Percentiles rank a stretch among this genome's conserved stretches.
These are phyloP conservation scores for Mycena floridula DNA, from an alignment of 768 basidiomycete genomes.

Conservation along the genomic window DNA sequence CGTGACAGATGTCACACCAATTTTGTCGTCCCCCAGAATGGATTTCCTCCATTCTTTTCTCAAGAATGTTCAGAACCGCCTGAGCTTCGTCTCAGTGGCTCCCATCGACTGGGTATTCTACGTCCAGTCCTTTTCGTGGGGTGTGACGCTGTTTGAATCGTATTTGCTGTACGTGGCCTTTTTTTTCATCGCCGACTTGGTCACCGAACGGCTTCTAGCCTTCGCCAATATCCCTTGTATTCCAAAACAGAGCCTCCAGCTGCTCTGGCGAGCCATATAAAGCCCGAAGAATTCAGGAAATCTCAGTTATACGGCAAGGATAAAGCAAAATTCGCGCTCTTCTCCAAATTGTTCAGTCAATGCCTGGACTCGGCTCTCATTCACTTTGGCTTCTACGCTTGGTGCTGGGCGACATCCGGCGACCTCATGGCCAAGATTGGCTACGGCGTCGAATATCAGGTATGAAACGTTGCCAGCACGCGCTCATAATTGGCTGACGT, in stretches of 20 bases:
- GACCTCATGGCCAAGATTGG: constrained; percentile 43
- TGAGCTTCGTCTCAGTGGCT: constrained; percentile 69
- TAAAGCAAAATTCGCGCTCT: constrained; percentile 78
- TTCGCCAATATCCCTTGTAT: constrained; percentile 84
- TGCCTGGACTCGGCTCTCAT: constrained; percentile 62
- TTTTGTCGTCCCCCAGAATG: constrained; percentile 27
- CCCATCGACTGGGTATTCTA: constrained; percentile 77
- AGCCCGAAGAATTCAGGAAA: constrained; percentile 69
- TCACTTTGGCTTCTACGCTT: constrained; percentile 73
- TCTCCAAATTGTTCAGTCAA: constrained; percentile 73
- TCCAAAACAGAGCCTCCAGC: constrained; percentile 67
- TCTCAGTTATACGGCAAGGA: constrained; percentile 89
- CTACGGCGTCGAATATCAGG: constrained; percentile 70
- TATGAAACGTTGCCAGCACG: constrained; percentile 20
- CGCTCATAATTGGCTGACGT: constrained; percentile 1
- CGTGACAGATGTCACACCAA: not conserved
- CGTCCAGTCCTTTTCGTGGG: constrained; percentile 75
- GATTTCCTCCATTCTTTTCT: constrained; percentile 59
- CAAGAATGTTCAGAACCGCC: constrained; percentile 46
- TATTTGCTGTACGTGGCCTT: constrained; percentile 67
- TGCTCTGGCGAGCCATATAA: constrained; percentile 64
- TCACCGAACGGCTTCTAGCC: constrained; percentile 20
- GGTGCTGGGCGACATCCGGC: constrained; percentile 73
- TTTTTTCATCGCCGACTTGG: not conserved
- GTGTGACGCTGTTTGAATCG: constrained; percentile 77